phyloP scores from a whole-genome alignment of 106 monocot genomes.

The Dioscorea zingiberensis region DNA sequence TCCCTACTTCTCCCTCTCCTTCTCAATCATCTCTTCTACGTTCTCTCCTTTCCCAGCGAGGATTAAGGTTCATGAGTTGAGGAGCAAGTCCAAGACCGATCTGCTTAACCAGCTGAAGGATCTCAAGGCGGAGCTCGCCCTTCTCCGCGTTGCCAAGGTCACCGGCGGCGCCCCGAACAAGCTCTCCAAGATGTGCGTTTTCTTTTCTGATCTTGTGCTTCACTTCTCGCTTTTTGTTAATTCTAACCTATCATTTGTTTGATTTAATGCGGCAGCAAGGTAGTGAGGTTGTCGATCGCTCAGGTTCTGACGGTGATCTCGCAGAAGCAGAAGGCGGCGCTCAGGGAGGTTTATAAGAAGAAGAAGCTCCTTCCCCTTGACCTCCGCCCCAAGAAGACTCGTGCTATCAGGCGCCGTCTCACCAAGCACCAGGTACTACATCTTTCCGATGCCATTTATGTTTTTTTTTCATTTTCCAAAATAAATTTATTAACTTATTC shows the following conservation, averaged over 20 bases:
- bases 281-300: slow-evolving; percentile 49
- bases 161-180: slow-evolving; percentile 62
- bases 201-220: not conserved
- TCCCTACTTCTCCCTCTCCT: not conserved
- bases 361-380: slow-evolving; percentile 48
- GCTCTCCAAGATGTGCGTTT: slow-evolving; percentile 45
- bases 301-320: slow-evolving; percentile 49
- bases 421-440: slow-evolving; percentile 73
- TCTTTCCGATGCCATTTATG: slow-evolving; percentile 67
- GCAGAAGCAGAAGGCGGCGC: slow-evolving; percentile 54
- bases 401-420: slow-evolving; percentile 41
- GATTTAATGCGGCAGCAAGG: slow-evolving; percentile 25
- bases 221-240: not conserved
- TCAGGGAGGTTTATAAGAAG: slow-evolving; percentile 51
- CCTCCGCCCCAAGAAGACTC: slow-evolving; percentile 48
- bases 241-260: not conserved
- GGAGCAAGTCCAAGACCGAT: slow-evolving; percentile 34
- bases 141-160: slow-evolving; percentile 53
- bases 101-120: slow-evolving; percentile 45
- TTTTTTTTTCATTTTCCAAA: not conserved
- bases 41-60: slow-evolving; percentile 25
- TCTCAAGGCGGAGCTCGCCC: slow-evolving; percentile 45
- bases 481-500: not conserved
- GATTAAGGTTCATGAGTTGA: slow-evolving; percentile 50
- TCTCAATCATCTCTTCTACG: too few species aligned